phyloP scores from a whole-genome alignment of 306 rosid genomes.

The Sindora glabra region DNA sequence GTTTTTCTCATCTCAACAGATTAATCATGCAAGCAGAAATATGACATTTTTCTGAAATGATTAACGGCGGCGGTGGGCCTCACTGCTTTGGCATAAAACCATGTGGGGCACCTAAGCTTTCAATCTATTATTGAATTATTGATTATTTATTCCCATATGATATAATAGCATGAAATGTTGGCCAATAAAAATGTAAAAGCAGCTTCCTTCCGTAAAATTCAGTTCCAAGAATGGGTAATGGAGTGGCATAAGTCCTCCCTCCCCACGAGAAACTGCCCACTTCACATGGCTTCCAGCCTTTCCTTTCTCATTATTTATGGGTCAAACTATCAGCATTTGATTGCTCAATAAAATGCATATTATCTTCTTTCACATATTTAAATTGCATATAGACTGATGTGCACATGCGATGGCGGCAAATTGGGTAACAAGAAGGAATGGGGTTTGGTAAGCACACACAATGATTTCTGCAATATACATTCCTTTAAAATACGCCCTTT shows the following conservation, averaged over 20 bases:
- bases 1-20: too few relatives aligned
- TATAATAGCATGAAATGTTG: conserved; percentile 7
- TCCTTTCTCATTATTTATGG: background rate
- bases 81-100: conserved; percentile 15
- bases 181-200: background rate
- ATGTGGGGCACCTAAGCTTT: conserved; percentile 34
- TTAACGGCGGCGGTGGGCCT: conserved; percentile 6
- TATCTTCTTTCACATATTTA: background rate
- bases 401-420: conserved; percentile 29
- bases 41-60: too few relatives aligned
- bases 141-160: too few relatives aligned
- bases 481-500: background rate
- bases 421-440: conserved; percentile 7
- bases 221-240: conserved; percentile 10
- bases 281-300: conserved; percentile 42
- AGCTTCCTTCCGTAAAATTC: background rate
- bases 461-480: conserved; percentile 20
- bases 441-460: conserved; percentile 15
- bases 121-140: conserved; percentile 6
- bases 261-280: conserved; percentile 16
- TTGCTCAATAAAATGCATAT: background rate
- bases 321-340: conserved; percentile 19
- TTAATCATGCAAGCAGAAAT: too few relatives aligned
- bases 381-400: conserved; percentile 22
- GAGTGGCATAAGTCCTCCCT: conserved; percentile 6